Base-by-base conservation (phyloP, 139 green algal genomes). In the Closterium sp. region DNA sequence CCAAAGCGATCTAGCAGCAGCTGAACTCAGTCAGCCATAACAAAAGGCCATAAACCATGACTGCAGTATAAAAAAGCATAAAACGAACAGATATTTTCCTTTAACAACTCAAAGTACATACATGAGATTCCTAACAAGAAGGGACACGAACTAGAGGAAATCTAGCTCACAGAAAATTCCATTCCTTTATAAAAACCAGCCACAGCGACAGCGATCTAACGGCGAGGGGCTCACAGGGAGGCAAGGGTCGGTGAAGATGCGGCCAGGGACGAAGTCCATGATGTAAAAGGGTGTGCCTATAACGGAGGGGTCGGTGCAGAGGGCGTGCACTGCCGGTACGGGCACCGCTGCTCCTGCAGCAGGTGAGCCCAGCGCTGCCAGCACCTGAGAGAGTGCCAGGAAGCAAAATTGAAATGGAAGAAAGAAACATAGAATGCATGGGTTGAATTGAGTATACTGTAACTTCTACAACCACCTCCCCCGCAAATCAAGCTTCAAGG, bases 271-370 rank as follows among this genome's bases (percentile, higher is more conserved):
- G 92, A 97, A 95, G 89, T 96, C 89, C 97, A 99, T 99, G 17
- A 99, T 84, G 92, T 99, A 99, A 92, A 99, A 99, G 17, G 96
- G 95, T 0, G 97, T 99, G 89, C 98, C 98, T 9, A 99, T 87
- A 1, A 99, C 96, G 1, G 38, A 28, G 0, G 90, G 0, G 86
- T 99, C 96, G 9, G 96, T 91, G 95, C 97, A 99, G 21, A 99
- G 94, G 31, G 89, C 90, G n/a, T 98, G 86, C 19, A 96, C 95
- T 6, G 86, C 86, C 0, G 98, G 97, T 45, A 99, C 97, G 31
- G 98, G 97, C 84, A 99, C 97, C 70, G 62, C 7, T 24, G 62
- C 62, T 4, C 62, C 62, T 79, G 11, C 62, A 79, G 62, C 62
- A 27, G 17, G 62, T 24, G 62, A 79, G 17, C 73, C 38, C 32